phyloP scores from a whole-genome alignment of 148 eudicot species.

The Pharnaceum exiguum region DNA sequence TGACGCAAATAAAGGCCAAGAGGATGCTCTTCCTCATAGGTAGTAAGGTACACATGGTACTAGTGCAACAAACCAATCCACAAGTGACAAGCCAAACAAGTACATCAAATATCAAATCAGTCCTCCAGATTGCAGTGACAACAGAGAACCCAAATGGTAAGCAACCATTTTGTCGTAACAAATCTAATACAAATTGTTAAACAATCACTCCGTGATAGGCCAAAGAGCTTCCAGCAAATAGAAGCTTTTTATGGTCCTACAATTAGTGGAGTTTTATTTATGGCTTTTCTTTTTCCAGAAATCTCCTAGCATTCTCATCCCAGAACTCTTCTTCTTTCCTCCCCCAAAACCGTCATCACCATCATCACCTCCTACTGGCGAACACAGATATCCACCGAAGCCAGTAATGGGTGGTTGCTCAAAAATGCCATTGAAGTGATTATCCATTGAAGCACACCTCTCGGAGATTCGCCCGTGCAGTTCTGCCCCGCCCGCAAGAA shows the following conservation, averaged over 20 bases:
- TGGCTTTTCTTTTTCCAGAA: conserved; percentile 89
- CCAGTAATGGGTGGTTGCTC: conserved; percentile 36
- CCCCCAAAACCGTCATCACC: conserved; percentile 49
- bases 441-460: conserved; percentile 85
- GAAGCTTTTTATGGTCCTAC: neutral
- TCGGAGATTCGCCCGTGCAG: conserved; percentile 52
- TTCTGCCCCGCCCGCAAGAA: conserved; percentile 57
- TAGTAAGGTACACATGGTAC: too few relatives aligned
- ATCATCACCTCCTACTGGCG: conserved; percentile 51
- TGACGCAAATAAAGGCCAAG: too few relatives aligned
- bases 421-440: conserved; percentile 43
- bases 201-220: neutral
- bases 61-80: too few relatives aligned
- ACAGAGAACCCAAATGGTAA: conserved; percentile 16
- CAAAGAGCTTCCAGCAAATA: neutral
- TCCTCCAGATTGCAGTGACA: too few relatives aligned
- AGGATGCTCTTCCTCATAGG: too few relatives aligned
- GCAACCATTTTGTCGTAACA: conserved; percentile 24
- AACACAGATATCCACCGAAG: conserved; percentile 43
- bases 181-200: too few relatives aligned
- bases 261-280: conserved; percentile 25
- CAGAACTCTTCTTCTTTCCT: conserved; percentile 67
- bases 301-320: conserved; percentile 84
- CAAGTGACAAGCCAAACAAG: too few relatives aligned
- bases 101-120: too few relatives aligned